phyloP scores from a whole-genome alignment of 495 filamentous ascomycete genomes.

The Aspergillus bridgeri region DNA sequence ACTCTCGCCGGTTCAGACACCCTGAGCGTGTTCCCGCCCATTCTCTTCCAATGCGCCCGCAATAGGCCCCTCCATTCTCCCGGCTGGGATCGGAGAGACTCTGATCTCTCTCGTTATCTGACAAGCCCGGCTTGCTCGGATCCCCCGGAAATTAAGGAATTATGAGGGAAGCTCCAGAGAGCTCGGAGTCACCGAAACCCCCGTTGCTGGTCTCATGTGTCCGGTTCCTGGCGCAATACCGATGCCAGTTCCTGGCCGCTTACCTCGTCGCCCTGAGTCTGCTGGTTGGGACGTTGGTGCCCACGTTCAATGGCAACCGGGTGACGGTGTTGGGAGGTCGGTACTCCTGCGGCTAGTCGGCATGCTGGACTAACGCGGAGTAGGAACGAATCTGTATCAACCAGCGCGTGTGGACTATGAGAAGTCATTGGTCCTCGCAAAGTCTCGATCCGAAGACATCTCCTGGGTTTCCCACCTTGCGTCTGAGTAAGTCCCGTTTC shows the following conservation, averaged over 20 bases:
- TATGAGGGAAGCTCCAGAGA: background rate
- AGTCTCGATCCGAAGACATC: background rate
- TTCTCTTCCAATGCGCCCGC: background rate
- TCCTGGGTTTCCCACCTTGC: background rate
- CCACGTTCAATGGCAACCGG: background rate
- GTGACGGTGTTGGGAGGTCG: background rate
- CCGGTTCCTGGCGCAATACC: background rate
- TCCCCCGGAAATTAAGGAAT: background rate
- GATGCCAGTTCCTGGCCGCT: background rate
- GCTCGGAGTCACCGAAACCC: background rate
- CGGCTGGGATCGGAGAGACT: background rate
- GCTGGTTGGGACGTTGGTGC: background rate
- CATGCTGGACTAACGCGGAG: background rate
- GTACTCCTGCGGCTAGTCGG: background rate
- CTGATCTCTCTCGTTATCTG: background rate
- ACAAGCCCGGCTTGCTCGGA: background rate
- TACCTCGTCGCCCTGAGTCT: background rate
- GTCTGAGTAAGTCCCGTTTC: constrained; percentile 2
- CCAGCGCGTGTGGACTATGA: background rate
- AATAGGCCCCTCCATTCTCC: background rate
- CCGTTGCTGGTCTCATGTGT: background rate
- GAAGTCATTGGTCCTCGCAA: background rate
- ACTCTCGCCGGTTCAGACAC: too few species aligned
- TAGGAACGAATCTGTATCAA: background rate
- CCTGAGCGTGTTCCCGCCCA: too few species aligned